Base-by-base conservation (phyloP, 2,329 filamentous ascomycete species). In the Penicillium sp. region DNA sequence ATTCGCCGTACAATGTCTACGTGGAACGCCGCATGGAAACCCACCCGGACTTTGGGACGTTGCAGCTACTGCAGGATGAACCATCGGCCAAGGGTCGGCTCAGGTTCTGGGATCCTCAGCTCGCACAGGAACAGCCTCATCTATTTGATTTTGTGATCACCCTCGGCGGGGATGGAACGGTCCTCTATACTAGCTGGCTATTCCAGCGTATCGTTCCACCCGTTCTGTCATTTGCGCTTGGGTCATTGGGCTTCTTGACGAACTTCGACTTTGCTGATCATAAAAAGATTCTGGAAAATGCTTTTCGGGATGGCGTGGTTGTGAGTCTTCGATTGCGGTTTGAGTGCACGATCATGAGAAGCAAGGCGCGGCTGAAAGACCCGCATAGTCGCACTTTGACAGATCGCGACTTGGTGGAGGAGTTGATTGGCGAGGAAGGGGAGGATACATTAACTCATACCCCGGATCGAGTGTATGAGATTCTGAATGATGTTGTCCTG, bases 181-280 rank as follows among this genome's bases (percentile, higher is more conserved):
- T 99, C 7, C 80, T 99, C 11, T 98, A 96, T 71, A 91, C 93
- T 4, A 96, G 92, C 70, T 98, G 93, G 93, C 81, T 99, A 1
- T 99, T 99, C 73, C 95, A 99, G 77, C 87, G 91, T 43, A 90
- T 98, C 47, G 93, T 98, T 0, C 95, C 95, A 6, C 95, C 95
- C 0, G 92, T 97, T 1, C 80, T 99, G 60, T 93, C 92, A 60
- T 98, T 99, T 73, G 86, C 92, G 1, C 80, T 98, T 10, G 95
- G 95, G 9, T 96, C 93, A 25, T 81, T 99, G 5, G 95, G 95
- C 0, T 99, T 99, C 71, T 78, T 99, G 63, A 98, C 95, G 26
- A 97, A 97, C 71, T 98, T 98, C 72, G 93, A 98, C 73, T 99
- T 93, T 73, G 85, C 87, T 14, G 80, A 89, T 4, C 92, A 91